Base-by-base conservation (phyloP, 176 grass and related monocot species). In the Phyllostachys edulis region DNA sequence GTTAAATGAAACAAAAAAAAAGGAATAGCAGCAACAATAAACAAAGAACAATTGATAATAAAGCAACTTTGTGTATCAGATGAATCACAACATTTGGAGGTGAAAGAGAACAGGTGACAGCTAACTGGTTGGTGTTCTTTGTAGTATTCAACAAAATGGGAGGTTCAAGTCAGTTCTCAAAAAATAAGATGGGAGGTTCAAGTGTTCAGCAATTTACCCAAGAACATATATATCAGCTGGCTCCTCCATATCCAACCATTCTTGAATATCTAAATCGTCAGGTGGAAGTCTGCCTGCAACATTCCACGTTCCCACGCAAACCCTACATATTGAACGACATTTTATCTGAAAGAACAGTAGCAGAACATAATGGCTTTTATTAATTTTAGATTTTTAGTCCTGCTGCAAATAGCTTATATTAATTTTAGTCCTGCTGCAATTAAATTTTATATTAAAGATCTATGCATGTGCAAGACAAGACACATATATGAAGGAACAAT, bases 141-240 rank as follows among this genome's bases (percentile, higher is more conserved):
- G 29, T 77, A 61, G n/a, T 4, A 81, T 71, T 62, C 17, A 84
- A 69, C 77, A n/a, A 34, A 40, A 79, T 67, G 62, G 60, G 61
- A 79, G 21, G 51, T 8, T 55, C 17, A 34, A 4, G 47, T 78
- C 76, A 29, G 57, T 20, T 63, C 39, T 63, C 23, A 63, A 10
- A 46, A 21, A 84, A 69, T 81, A n/a, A 34, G 47, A 79, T 67
- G 62, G 60, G 61, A 79, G 21, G 51, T 8, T 55, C 17, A 9
- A 77, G 32, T 34, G 32, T 34, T 34, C 32, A 18, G 18, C 12
- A 70, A 80, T 50, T 83, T 94, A 99, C 96, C 96, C 96, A 77
- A 99, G 85, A 80, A 99, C 88, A 89, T 99, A 99, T 85, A 98
- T 94, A 83, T 99, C 96, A 84, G 93, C 93, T 27, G 91, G 84